Evolutionary conservation across 345 rosid genomes (phyloP), one percentile per base, ranked within the genome.

Genomic region (Limnanthes douglasii): DNA sequence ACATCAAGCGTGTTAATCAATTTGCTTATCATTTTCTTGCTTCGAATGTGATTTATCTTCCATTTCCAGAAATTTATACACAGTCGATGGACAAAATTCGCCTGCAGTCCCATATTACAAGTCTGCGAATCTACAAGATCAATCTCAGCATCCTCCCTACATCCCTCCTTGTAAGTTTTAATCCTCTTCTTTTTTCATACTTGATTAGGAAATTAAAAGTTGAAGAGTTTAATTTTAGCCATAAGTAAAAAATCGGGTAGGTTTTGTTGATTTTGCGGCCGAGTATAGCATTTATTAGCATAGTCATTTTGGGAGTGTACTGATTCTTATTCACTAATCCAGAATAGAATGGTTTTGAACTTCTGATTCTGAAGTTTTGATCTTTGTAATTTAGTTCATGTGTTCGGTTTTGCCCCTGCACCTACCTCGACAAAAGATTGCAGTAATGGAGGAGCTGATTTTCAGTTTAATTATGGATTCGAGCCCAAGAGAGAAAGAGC

Each of bases 301-400:
- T n/a, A n/a, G n/a, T n/a, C n/a, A n/a, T n/a, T n/a, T n/a, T n/a
- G n/a, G n/a, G n/a, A n/a, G n/a, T n/a, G n/a, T n/a, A n/a, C n/a
- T n/a, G n/a, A n/a, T n/a, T n/a, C n/a, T n/a, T n/a, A n/a, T n/a
- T n/a, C n/a, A n/a, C n/a, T n/a, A n/a, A n/a, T n/a, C n/a, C n/a
- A n/a, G n/a, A n/a, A n/a, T n/a, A n/a, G n/a, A n/a, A n/a, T n/a
- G n/a, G n/a, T n/a, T n/a, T n/a, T n/a, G n/a, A n/a, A n/a, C n/a
- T n/a, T n/a, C n/a, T n/a, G n/a, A n/a, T n/a, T n/a, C n/a, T n/a
- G n/a, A n/a, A n/a, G n/a, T n/a, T n/a, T n/a, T n/a, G n/a, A n/a
- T n/a, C n/a, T n/a, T n/a, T n/a, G n/a, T n/a, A n/a, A n/a, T n/a
- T 37, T 38, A 84, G 96, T 85, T 66, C 85, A 80, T 56, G 83